Percentiles rank a stretch among this genome's conserved stretches.
phyloP scores from a whole-genome alignment of 257 asterid species.

The Linderniella brevidens region DNA sequence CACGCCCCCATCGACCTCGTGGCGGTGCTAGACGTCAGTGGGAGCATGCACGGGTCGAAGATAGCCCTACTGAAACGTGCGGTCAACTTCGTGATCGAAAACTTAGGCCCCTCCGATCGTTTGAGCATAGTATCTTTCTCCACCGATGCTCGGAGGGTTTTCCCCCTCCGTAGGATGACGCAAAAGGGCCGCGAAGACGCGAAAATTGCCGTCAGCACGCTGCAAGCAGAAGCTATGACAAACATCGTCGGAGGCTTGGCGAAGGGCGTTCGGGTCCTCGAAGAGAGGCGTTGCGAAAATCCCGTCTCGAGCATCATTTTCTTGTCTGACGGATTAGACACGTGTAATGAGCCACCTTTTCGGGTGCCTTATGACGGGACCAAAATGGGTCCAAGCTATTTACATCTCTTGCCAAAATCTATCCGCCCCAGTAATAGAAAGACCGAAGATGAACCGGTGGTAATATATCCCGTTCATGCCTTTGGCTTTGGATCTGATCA shows the following conservation, averaged over 20 bases:
- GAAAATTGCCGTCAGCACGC: slow-evolving; percentile 60
- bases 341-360: slow-evolving; percentile 45
- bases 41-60: slow-evolving; percentile 99
- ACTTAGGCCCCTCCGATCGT: slow-evolving; percentile 82
- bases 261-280: slow-evolving; percentile 81
- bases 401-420: slow-evolving; percentile 60
- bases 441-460: slow-evolving; percentile 18
- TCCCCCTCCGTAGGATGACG: slow-evolving; percentile 81
- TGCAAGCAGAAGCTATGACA: slow-evolving; percentile 88
- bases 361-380: slow-evolving; percentile 1
- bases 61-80: slow-evolving; percentile 93
- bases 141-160: slow-evolving; percentile 89
- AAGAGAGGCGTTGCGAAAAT: slow-evolving; percentile 62
- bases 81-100: slow-evolving; percentile 92
- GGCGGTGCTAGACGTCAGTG: slow-evolving; percentile 90
- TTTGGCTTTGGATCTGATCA: slow-evolving; percentile 92
- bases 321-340: slow-evolving; percentile 90
- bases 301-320: slow-evolving; percentile 78
- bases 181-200: slow-evolving; percentile 82
- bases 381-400: slow-evolving; percentile 32
- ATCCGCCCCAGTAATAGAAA: slow-evolving; percentile 6
- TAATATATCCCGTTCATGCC: slow-evolving; percentile 72
- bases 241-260: slow-evolving; percentile 92
- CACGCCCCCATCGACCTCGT: slow-evolving; percentile 95
- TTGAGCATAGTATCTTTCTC: slow-evolving; percentile 85